Conservation (phyloP, 2,329 filamentous ascomycete genomes). For the Geoglossum cookeanum region DNA sequence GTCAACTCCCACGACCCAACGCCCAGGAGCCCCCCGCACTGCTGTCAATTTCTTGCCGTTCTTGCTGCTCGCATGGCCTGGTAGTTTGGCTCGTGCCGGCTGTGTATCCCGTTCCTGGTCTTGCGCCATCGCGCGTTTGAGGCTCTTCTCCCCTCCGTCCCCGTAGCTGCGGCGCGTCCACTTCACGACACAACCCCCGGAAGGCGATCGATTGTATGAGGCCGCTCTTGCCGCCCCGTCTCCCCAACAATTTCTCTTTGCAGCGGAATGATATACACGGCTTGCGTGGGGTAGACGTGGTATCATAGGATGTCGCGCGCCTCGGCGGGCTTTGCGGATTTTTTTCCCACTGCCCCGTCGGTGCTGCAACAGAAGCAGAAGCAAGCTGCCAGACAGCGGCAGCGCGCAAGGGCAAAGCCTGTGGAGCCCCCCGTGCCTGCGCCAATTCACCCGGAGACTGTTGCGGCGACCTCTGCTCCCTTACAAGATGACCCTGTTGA, state of each 20-base stretch:
- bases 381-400: conserved; percentile 35
- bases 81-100: neutral
- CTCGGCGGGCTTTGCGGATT: conserved; percentile 61
- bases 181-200: neutral
- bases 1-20: neutral
- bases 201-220: neutral
- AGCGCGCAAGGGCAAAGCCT: conserved; percentile 32
- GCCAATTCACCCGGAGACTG: conserved; percentile 14
- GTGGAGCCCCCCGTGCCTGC: conserved; percentile 16
- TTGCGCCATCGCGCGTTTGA: conserved; percentile 3
- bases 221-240: neutral
- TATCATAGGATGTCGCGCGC: conserved; percentile 58
- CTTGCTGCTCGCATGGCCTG: neutral
- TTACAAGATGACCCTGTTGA: neutral
- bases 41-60: neutral
- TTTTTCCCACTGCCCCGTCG: conserved; percentile 62
- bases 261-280: conserved; percentile 1
- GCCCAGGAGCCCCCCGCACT: neutral
- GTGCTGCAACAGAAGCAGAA: conserved; percentile 32
- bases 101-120: neutral
- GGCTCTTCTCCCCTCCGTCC: neutral
- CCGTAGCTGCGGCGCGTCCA: neutral
- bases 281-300: conserved; percentile 10
- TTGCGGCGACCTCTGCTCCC: conserved; percentile 1
- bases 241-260: neutral